Evolutionary conservation across 2,329 filamentous ascomycete genomes (phyloP).

Genomic region (Diplocarpon mali): DNA sequence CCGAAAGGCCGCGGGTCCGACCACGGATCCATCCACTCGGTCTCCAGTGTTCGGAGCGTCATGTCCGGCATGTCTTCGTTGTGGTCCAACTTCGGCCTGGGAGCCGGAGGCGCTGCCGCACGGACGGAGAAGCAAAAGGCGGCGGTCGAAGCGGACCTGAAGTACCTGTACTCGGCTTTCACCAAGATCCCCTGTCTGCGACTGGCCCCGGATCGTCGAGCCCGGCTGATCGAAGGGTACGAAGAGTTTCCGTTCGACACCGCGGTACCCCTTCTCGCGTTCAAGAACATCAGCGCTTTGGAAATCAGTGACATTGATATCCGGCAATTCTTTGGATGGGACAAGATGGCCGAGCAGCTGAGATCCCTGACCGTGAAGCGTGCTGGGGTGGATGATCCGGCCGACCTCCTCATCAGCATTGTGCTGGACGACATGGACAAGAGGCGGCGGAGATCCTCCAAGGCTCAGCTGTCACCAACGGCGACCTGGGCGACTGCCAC

Average conservation of each 20-base stretch:
- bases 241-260: constrained; percentile 98
- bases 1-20: constrained; percentile 69
- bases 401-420: constrained; percentile 82
- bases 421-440: constrained; percentile 96
- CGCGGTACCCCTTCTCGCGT: constrained; percentile 88
- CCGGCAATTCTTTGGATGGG: constrained; percentile 95
- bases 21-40: constrained; percentile 84
- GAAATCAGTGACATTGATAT: constrained; percentile 96
- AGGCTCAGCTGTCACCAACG: constrained; percentile 70
- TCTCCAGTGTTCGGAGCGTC: constrained; percentile 92
- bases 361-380: constrained; percentile 82
- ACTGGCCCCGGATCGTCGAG: constrained; percentile 85
- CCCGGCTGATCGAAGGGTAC: constrained; percentile 80
- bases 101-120: constrained; percentile 65
- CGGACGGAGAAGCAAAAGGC: constrained; percentile 86
- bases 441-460: constrained; percentile 76
- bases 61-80: constrained; percentile 94
- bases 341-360: constrained; percentile 82
- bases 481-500: constrained; percentile 50
- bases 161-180: constrained; percentile 95
- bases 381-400: constrained; percentile 78
- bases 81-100: constrained; percentile 81
- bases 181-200: constrained; percentile 93
- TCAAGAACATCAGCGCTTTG: constrained; percentile 91
- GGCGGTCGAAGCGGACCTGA: constrained; percentile 74